Conservation (phyloP, 2,329 filamentous ascomycete species). For the Xylaria sp. region DNA sequence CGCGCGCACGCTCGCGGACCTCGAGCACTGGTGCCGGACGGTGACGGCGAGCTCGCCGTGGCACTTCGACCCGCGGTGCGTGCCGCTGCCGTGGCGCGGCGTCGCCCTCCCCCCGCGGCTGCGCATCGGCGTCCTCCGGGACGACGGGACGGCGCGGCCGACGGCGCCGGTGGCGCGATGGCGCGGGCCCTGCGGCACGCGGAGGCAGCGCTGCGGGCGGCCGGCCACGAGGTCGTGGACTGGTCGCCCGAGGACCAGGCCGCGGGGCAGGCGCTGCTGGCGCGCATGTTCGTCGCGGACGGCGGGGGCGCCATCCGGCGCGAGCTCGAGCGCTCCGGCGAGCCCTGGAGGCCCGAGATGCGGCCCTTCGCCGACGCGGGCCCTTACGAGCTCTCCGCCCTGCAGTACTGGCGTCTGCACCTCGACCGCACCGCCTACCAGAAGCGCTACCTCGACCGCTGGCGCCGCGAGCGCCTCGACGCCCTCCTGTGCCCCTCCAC, state of each 20-base stretch:
- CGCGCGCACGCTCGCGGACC: slow-evolving; percentile 56
- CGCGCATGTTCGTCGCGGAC: slow-evolving; percentile 53
- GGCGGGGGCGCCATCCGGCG: slow-evolving; percentile 46
- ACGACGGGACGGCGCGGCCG: slow-evolving; percentile 66
- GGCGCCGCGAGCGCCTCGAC: slow-evolving; percentile 56
- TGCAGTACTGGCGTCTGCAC: slow-evolving; percentile 53
- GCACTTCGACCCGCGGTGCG: slow-evolving; percentile 58
- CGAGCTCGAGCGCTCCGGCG: slow-evolving; percentile 45
- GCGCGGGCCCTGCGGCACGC: slow-evolving; percentile 55
- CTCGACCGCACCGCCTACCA: slow-evolving; percentile 49
- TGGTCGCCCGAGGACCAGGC: slow-evolving; percentile 51
- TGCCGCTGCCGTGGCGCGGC: slow-evolving; percentile 60
- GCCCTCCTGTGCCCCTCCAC: slow-evolving; percentile 63
- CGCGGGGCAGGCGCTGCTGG: slow-evolving; percentile 42
- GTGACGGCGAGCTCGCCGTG: slow-evolving; percentile 58
- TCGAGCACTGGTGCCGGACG: slow-evolving; percentile 56
- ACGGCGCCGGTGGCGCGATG: slow-evolving; percentile 67
- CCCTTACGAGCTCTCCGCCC: slow-evolving; percentile 45
- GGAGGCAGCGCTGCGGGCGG: slow-evolving; percentile 45
- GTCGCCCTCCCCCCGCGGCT: slow-evolving; percentile 44
- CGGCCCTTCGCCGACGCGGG: slow-evolving; percentile 30
- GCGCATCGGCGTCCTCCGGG: slow-evolving; percentile 63
- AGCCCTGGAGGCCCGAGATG: slow-evolving; percentile 41
- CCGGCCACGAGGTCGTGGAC: slow-evolving; percentile 56
- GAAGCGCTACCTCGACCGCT: slow-evolving; percentile 50